These are phyloP conservation scores for Hydnomerulius pinastri DNA, from an alignment of 768 basidiomycete species.

Conservation along the genomic window DNA sequence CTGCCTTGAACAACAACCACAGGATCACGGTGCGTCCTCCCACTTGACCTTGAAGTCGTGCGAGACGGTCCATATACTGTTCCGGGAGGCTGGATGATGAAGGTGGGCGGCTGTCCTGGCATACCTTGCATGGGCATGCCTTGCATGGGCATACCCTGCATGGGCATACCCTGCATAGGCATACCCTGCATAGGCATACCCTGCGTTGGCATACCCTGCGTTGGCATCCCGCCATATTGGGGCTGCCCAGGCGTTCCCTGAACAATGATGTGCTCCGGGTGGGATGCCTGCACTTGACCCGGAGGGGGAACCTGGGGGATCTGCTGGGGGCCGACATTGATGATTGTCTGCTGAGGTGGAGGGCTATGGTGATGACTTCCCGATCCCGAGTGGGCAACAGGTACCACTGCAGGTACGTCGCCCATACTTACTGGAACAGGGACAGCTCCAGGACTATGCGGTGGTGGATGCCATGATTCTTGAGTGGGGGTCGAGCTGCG, in stretches of 20 bases:
- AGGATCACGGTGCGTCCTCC: slow-evolving; percentile 7
- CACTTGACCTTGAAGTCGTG: slow-evolving; percentile 16
- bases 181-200: slow-evolving; percentile 4
- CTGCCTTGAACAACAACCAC: slow-evolving; percentile 15
- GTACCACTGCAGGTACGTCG: slow-evolving; percentile 19
- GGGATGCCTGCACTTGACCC: slow-evolving; percentile 14
- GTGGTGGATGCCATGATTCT: slow-evolving; percentile 17
- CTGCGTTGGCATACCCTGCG: slow-evolving; percentile 1
- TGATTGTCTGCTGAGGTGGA: slow-evolving; percentile 12
- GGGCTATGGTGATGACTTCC: slow-evolving; percentile 4
- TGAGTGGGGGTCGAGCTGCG: slow-evolving; percentile 28
- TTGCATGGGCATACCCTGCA: neutral
- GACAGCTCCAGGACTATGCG: slow-evolving; percentile 12
- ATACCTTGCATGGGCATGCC: slow-evolving; percentile 7
- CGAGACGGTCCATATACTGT: slow-evolving; percentile 13
- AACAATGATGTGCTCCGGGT: neutral
- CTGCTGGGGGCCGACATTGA: slow-evolving; percentile 16
- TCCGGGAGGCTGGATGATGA: slow-evolving; percentile 22
- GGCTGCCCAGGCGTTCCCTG: neutral
- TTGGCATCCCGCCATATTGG: too few relatives aligned
- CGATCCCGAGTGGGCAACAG: slow-evolving; percentile 12
- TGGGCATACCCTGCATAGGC: slow-evolving; percentile 2
- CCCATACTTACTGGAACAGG: slow-evolving; percentile 9
- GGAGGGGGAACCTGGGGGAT: slow-evolving; percentile 17
- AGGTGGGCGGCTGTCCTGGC: slow-evolving; percentile 4